Percentiles rank a stretch among this genome's conserved stretches.
phyloP scores from a whole-genome alignment of 805 yeast genomes.

The Schizosaccharomyces japonicus region DNA sequence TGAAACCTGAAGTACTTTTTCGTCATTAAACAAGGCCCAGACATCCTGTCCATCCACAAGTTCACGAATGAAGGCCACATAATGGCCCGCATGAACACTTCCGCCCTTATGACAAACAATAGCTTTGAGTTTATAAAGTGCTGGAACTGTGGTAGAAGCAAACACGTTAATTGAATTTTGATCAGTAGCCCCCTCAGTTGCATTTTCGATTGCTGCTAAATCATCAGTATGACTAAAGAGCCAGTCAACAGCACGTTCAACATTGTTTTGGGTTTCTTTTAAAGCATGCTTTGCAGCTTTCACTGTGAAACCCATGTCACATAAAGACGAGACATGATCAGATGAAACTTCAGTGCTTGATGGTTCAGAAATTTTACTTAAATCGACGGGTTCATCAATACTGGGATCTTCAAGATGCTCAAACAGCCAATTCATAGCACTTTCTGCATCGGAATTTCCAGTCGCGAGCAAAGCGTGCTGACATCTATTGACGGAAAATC shows the following conservation, averaged over 20 bases:
- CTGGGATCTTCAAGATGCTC: constrained; percentile 69
- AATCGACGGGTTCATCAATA: constrained; percentile 40
- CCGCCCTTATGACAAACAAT: constrained; percentile 75
- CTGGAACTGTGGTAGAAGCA: constrained; percentile 12
- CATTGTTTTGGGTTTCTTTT: constrained; percentile 23
- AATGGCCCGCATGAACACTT: constrained; percentile 79
- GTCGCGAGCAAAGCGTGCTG: constrained; percentile 47
- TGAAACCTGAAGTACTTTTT: constrained; percentile 39
- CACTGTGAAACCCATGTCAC: constrained; percentile 55
- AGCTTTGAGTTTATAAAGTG: constrained; percentile 30
- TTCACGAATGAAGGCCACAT: constrained; percentile 50
- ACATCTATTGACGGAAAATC: constrained; percentile 51
- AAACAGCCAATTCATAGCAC: constrained; percentile 76
- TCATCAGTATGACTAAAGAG: constrained; percentile 57
- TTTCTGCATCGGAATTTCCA: constrained; percentile 39
- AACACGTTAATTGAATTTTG: constrained; percentile 8
- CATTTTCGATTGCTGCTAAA: constrained; percentile 9
- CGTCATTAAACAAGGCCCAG: constrained; percentile 77
- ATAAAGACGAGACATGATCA: constrained; percentile 22
- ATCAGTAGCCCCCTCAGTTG: constrained; percentile 10
- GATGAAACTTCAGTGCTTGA: constrained; percentile 8
- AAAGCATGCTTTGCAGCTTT: constrained; percentile 55
- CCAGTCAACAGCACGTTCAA: constrained; percentile 77
- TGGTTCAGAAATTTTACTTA: constrained; percentile 14
- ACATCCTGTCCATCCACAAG: constrained; percentile 14